These are phyloP conservation scores for Phylloporus scabripes DNA, from an alignment of 768 basidiomycete genomes.

Conservation along the genomic window DNA sequence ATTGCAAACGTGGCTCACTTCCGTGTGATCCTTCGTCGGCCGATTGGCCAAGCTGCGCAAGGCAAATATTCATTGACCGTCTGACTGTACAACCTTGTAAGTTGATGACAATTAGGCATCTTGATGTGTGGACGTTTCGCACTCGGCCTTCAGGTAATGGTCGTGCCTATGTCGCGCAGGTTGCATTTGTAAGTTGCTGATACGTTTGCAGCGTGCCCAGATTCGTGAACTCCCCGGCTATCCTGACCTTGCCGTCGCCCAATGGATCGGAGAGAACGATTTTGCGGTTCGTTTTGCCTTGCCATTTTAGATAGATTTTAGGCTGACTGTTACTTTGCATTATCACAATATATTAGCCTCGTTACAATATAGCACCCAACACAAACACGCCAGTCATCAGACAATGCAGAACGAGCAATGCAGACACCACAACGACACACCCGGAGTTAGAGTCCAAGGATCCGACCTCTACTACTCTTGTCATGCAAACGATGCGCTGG, in stretches of 20 bases:
- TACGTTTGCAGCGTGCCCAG: constrained; percentile 21
- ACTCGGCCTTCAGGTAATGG: constrained; percentile 1
- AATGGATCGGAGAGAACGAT: constrained; percentile 56
- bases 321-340: background rate
- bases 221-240: constrained; percentile 37
- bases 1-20: no score
- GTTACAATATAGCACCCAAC: constrained; percentile 84
- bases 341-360: constrained; percentile 25
- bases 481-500: constrained; percentile 87
- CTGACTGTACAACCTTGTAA: no score
- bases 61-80: no score
- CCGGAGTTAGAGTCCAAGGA: constrained; percentile 1
- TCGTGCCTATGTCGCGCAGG: no score
- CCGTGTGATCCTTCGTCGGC: no score
- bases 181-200: background rate
- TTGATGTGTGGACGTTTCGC: constrained; percentile 3
- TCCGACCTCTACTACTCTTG: constrained; percentile 27
- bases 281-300: constrained; percentile 40
- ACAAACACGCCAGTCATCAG: constrained; percentile 70
- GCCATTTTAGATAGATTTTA: background rate
- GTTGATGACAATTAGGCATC: background rate
- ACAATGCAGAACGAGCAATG: constrained; percentile 29
- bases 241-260: constrained; percentile 38
- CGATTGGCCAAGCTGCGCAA: no score
- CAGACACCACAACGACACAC: background rate